Evolutionary conservation across 257 asterid genomes (phyloP).

Genomic region (Echites panduratus): DNA sequence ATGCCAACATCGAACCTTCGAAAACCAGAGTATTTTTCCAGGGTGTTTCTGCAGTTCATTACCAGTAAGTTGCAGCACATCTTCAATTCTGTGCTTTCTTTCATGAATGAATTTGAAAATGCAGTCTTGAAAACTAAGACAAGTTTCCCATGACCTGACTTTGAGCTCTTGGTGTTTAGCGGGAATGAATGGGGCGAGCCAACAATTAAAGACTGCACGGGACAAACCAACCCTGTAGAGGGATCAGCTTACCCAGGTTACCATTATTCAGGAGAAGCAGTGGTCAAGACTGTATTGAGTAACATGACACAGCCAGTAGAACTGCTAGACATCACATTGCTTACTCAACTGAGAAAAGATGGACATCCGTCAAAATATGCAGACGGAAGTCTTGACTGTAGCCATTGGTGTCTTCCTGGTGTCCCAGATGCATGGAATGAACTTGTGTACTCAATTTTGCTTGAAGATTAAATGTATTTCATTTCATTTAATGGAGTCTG

Average conservation of each 20-base stretch:
- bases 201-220: conserved; percentile 32
- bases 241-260: conserved; percentile 54
- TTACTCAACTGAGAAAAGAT: conserved; percentile 66
- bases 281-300: conserved; percentile 48
- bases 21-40: conserved; percentile 56
- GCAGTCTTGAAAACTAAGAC: no score
- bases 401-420: conserved; percentile 81
- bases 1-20: conserved; percentile 43
- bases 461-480: conserved; percentile 7
- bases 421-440: conserved; percentile 73
- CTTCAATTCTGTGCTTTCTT: background rate
- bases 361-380: conserved; percentile 67
- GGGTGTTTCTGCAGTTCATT: conserved; percentile 63
- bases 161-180: conserved; percentile 18
- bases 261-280: conserved; percentile 44
- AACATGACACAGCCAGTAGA: conserved; percentile 42
- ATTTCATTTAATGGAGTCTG: background rate
- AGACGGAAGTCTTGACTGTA: conserved; percentile 45
- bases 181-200: conserved; percentile 61
- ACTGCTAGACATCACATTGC: conserved; percentile 51
- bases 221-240: conserved; percentile 41
- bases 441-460: conserved; percentile 31
- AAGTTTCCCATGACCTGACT: background rate
- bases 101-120: background rate
- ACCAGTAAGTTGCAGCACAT: conserved; percentile 29